Evolutionary conservation across 2,329 filamentous ascomycete genomes (phyloP), one percentile per base, ranked within the genome.

Genomic region (Simplicillium sp.): DNA sequence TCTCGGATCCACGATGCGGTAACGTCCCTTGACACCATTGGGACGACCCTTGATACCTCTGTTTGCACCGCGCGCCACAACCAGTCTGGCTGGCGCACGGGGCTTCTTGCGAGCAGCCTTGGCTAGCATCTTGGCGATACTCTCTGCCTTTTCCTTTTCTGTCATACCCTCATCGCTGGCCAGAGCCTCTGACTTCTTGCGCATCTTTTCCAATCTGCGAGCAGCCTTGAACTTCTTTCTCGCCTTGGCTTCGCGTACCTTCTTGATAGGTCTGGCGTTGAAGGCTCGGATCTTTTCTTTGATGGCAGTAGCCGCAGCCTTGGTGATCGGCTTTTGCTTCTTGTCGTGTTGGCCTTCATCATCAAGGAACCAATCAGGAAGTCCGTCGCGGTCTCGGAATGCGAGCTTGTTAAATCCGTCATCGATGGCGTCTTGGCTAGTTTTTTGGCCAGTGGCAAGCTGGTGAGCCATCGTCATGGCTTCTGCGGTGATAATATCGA

Each of bases 401-500:
- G 88, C 78, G 58, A 84, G 86, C 60, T 87, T 92, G 70, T 95
- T 96, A 74, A 92, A 98, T 33, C 81, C 82, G 46, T 97, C 90
- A 55, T 98, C 94, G 36, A 90, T 68, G 5, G 95, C 68, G 51
- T 96, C 87, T 41, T 83, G 64, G 36, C 77, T 83, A 1, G 82
- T 84, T 61, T 83, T 89, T 57, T 90, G 75, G 35, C 90, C 90
- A 0, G 84, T 87, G 3, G 89, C 92, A 44, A 98, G 81, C 56
- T 87, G 78, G 49, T 97, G 92, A 1, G 92, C 94, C 13, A 98
- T 74, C 1, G 90, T 94, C 92, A 98, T 98, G 48, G 94, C 92
- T 69, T 98, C 92, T 5, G 88, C 92, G n/a, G 92, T 98, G 56
- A 97, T 94, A 54, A 98, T 97, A 59, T 97, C 88, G 63, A 98